These are phyloP conservation scores for Penicillium dipodomyicola DNA, from an alignment of 495 filamentous ascomycete genomes.

Conservation along the genomic window DNA sequence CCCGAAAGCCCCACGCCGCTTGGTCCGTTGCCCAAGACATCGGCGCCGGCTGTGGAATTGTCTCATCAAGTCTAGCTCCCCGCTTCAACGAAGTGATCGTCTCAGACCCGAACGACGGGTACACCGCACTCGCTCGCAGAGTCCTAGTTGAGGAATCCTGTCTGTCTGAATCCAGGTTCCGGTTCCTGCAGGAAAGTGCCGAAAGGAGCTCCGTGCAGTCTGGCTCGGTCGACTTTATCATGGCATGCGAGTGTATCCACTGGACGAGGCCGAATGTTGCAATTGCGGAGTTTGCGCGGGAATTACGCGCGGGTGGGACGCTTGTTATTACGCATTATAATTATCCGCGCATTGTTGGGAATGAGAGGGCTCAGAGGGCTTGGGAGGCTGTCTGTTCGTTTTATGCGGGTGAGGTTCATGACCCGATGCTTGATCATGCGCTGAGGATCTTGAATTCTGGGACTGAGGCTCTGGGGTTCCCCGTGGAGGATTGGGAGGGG, in stretches of 20 bases:
- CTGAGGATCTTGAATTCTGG: constrained; percentile 4
- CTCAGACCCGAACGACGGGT: constrained; percentile 10
- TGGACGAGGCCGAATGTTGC: constrained; percentile 6
- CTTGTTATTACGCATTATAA: constrained; percentile 9
- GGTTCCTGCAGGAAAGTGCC: constrained; percentile 1
- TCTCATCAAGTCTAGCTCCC: constrained; percentile 1
- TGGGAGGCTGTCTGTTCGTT: constrained; percentile 1
- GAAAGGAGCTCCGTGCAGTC: constrained; percentile 4
- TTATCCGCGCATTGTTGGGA: constrained; percentile 3
- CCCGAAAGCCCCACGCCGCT: background rate
- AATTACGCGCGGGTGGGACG: background rate
- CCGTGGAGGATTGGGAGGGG: background rate
- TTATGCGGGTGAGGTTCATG: background rate
- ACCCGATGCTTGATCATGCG: constrained; percentile 9
- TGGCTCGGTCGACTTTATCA: constrained; percentile 1
- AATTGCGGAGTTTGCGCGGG: constrained; percentile 3
- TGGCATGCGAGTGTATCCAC: constrained; percentile 9
- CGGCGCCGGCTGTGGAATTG: constrained; percentile 8
- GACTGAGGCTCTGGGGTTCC: constrained; percentile 1
- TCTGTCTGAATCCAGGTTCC: background rate
- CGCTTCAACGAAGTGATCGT: constrained; percentile 7
- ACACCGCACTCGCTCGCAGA: constrained; percentile 4
- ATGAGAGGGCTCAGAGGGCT: constrained; percentile 5
- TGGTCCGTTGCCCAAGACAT: constrained; percentile 6
- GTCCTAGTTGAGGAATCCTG: constrained; percentile 2